phyloP scores from a whole-genome alignment of 2,329 filamentous ascomycete genomes.

The Penicillium crustosum region DNA sequence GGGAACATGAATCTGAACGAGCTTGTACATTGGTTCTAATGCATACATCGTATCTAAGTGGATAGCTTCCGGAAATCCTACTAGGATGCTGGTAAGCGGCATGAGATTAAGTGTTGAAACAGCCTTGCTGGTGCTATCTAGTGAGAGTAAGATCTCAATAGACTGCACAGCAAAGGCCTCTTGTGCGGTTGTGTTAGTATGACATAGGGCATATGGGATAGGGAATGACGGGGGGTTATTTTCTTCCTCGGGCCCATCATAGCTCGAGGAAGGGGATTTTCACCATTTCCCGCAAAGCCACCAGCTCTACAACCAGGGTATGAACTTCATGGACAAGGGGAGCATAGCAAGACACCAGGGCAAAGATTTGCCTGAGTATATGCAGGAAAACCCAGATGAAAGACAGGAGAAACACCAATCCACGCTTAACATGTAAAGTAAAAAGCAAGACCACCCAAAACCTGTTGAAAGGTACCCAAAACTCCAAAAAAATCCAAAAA shows the following conservation, averaged over 20 bases:
- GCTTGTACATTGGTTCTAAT: constrained; percentile 11
- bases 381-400: constrained; percentile 15
- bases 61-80: constrained; percentile 4
- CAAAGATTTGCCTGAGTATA: constrained; percentile 9
- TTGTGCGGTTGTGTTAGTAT: constrained; percentile 15
- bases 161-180: constrained; percentile 8
- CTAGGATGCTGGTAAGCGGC: constrained; percentile 5
- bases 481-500: constrained; percentile 35
- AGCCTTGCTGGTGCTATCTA: constrained; percentile 18
- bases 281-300: not conserved
- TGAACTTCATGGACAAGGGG: not conserved
- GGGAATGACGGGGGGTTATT: not conserved
- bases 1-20: not conserved
- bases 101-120: constrained; percentile 29
- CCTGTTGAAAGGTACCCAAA: constrained; percentile 46
- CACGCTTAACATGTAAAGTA: constrained; percentile 21
- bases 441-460: constrained; percentile 30
- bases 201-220: not conserved
- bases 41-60: constrained; percentile 15
- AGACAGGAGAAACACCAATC: constrained; percentile 22
- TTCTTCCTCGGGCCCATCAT: not conserved
- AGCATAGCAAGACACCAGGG: not conserved
- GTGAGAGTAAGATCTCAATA: constrained; percentile 8
- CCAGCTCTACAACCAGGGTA: not conserved
- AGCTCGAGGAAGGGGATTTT: not conserved